Base-by-base conservation (phyloP, 129 eudicot genomes). In the Mikania micrantha region DNA sequence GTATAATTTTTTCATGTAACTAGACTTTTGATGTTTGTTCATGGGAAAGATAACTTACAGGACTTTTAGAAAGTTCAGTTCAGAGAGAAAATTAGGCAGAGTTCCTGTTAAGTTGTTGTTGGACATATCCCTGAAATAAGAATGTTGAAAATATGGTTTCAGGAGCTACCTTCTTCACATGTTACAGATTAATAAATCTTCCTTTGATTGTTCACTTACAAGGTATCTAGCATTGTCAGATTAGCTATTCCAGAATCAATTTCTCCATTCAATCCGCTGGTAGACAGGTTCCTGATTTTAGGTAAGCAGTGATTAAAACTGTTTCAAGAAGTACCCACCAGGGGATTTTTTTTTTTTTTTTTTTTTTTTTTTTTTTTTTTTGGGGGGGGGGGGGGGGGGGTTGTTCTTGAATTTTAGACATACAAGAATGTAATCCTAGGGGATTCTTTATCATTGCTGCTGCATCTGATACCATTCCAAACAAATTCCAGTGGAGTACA, bases 51-150 rank as follows among this genome's bases (percentile, higher is more conserved):
- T 53, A 19, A 77, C 87, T 79, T 77, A 82, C 88, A 85, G 72
- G 76, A 79, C 57, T 28, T 56, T 68, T 35, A 85, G 35, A 29
- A 56, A 71, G 15, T 40, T 31, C 49, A 82, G 45, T 28, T 54
- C 72, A 24, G 80, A 44, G 2, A 85, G 79, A 76, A 76, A 83
- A 20, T 61, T 74, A 10, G 93, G 88, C 34, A 86, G 59, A 21
- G 22, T 45, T 49, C 92, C 88, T n/a, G 83, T 77, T 31, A 86
- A 74, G 20, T 65, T 74, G 50, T 85, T 85, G 69, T 74, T 63
- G 4, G 88, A 80, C 72, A 82, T 58, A 68, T 86, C 86, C 88
- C 88, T 83, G 84, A 78, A 71, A 74, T 50, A 38, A 9, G 4
- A 25, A 36, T 15, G 4, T 12, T 24, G 34, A 67, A 2, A 66